Evolutionary conservation across 2,329 filamentous ascomycete genomes (phyloP).

Genomic region (Aspergillus ochraceus): DNA sequence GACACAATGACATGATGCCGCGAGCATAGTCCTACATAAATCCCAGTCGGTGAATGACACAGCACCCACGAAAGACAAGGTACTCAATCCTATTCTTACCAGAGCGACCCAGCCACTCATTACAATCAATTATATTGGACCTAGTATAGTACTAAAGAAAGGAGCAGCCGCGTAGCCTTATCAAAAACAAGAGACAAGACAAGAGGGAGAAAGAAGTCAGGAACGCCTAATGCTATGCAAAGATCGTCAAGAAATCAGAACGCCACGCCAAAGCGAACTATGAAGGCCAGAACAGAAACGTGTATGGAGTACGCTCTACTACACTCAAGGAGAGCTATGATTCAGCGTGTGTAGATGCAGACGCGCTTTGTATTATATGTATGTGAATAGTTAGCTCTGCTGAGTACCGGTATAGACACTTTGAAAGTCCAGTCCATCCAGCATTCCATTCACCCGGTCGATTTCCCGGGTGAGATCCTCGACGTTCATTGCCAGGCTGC

Average conservation of each 20-base stretch:
- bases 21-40: too few relatives aligned
- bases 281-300: background rate
- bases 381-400: background rate
- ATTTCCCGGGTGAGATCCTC: constrained; percentile 83
- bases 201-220: background rate
- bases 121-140: background rate
- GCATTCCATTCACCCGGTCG: constrained; percentile 62
- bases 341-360: background rate
- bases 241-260: background rate
- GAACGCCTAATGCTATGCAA: constrained; percentile 10
- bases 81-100: background rate
- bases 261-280: background rate
- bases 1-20: too few relatives aligned
- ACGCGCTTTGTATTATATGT: background rate
- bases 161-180: background rate
- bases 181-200: background rate
- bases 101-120: background rate
- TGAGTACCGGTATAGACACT: constrained; percentile 44
- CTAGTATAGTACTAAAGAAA: background rate
- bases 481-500: constrained; percentile 73
- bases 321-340: background rate
- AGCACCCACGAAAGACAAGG: background rate
- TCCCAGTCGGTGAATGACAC: too few relatives aligned
- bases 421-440: constrained; percentile 66
- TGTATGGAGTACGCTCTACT: background rate